phyloP scores from a whole-genome alignment of 345 rosid species.

The Citrus maxima region DNA sequence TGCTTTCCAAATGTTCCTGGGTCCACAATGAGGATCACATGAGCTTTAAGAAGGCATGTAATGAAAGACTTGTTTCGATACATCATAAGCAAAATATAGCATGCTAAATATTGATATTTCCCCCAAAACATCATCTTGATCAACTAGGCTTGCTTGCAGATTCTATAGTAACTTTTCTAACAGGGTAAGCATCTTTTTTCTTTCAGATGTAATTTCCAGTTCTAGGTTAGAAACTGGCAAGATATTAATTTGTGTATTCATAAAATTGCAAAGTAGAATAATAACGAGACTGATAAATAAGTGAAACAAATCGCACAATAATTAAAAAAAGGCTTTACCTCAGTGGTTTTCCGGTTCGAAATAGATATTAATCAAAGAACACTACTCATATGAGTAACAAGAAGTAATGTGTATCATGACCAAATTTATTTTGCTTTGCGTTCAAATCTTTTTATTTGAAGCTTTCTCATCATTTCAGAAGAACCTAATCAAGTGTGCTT shows the following conservation, averaged over 20 bases:
- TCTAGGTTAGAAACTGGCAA: no score
- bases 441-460: neutral
- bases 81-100: neutral
- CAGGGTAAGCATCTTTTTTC: neutral
- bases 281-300: neutral
- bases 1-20: constrained; percentile 89
- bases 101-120: neutral
- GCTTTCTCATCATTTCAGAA: neutral
- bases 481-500: neutral
- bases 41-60: neutral
- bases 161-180: neutral
- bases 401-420: neutral
- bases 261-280: neutral
- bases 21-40: neutral
- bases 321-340: no score
- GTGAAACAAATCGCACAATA: no score
- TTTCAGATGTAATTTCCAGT: neutral
- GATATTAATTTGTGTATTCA: neutral
- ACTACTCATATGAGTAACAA: neutral
- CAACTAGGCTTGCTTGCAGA: neutral
- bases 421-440: neutral
- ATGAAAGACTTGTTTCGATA: neutral
- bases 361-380: neutral
- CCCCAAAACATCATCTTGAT: neutral
- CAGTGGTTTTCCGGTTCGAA: neutral